These are phyloP conservation scores for Pulveroboletus sp. DNA, from an alignment of 768 basidiomycete genomes.

Conservation along the genomic window DNA sequence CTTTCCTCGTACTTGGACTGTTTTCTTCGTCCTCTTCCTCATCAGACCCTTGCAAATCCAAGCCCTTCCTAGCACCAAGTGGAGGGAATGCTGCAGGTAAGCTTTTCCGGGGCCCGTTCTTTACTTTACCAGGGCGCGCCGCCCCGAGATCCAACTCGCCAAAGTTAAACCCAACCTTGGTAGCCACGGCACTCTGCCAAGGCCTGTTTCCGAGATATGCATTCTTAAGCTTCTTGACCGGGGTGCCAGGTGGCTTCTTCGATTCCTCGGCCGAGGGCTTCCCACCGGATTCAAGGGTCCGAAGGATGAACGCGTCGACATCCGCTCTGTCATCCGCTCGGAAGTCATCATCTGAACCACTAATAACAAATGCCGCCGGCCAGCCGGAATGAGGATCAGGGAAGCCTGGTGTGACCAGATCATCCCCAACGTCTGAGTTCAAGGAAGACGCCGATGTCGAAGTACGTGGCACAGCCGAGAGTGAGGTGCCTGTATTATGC, in stretches of 20 bases:
- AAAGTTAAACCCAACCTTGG: slow-evolving; percentile 56
- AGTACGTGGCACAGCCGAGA: slow-evolving; percentile 45
- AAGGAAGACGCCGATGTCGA: slow-evolving; percentile 64
- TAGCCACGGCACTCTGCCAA: slow-evolving; percentile 77
- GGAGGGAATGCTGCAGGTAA: slow-evolving; percentile 67
- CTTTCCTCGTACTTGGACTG: slow-evolving; percentile 57
- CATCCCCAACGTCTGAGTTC: slow-evolving; percentile 53
- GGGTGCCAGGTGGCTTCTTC: slow-evolving; percentile 74
- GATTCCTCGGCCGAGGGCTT: slow-evolving; percentile 40
- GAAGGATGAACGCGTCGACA: slow-evolving; percentile 69
- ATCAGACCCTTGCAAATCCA: slow-evolving; percentile 41
- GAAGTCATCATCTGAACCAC: slow-evolving; percentile 38
- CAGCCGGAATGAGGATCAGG: slow-evolving; percentile 57
- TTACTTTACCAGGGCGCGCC: slow-evolving; percentile 37
- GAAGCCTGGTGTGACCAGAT: slow-evolving; percentile 64
- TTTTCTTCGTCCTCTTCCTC: slow-evolving; percentile 59
- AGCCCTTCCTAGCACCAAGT: slow-evolving; percentile 29
- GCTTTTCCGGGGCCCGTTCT: slow-evolving; percentile 62
- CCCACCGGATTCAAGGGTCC: slow-evolving; percentile 56
- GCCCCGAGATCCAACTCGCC: slow-evolving; percentile 35
- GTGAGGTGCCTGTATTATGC: slow-evolving; percentile 14
- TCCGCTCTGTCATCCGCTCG: slow-evolving; percentile 32
- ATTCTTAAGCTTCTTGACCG: slow-evolving; percentile 71
- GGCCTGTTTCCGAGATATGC: slow-evolving; percentile 56
- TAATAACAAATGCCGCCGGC: slow-evolving; percentile 45